Base-by-base conservation (phyloP, 208 protist genomes). In the Lotmaria passim region DNA sequence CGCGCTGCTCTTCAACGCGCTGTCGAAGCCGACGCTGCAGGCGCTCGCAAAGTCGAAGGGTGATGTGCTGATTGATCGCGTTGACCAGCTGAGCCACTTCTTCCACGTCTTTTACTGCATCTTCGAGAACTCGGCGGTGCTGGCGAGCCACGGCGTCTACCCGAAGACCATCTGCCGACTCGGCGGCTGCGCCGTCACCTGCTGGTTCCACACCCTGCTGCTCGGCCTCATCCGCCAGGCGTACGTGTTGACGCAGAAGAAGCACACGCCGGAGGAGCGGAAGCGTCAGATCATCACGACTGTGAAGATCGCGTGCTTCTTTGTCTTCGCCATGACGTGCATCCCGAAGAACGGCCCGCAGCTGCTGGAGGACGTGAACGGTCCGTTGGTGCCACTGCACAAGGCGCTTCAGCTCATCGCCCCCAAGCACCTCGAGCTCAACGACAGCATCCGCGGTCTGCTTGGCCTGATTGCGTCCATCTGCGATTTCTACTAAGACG, bases 121-220 rank as follows among this genome's bases (percentile, higher is more conserved):
- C 30, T 94, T 86, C 53, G 91, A 96, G 75, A 87, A 96, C 81
- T 85, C 80, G 46, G 85, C 91, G 21, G 83, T 92, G 65, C 78
- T 90, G 50, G 84, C 88, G 31, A 69, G 80, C 55, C 81, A 87
- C 73, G 87, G 87, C 61, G 87, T 90, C 23, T 81, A 85, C 65
- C 68, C 63, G 44, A 83, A 58, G 52, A 36, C 60, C 43, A 63
- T 93, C 55, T n/a, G 23, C 55, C 88, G 86, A 61, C 56, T 94
- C 39, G 88, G 91, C 23, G 85, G 83, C 43, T 85, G 83, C 75
- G 91, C 87, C 28, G 89, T 94, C 39, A 59, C 84, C 26, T 94
- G 87, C 82, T 96, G 91, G 91, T 88, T 96, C 81, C 93, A 91
- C 81, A 84, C 75, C 19, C 84, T 96, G 39, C 50, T 90, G n/a